Evolutionary conservation across 306 rosid species (phyloP).

Genomic region (Quercus gilva): DNA sequence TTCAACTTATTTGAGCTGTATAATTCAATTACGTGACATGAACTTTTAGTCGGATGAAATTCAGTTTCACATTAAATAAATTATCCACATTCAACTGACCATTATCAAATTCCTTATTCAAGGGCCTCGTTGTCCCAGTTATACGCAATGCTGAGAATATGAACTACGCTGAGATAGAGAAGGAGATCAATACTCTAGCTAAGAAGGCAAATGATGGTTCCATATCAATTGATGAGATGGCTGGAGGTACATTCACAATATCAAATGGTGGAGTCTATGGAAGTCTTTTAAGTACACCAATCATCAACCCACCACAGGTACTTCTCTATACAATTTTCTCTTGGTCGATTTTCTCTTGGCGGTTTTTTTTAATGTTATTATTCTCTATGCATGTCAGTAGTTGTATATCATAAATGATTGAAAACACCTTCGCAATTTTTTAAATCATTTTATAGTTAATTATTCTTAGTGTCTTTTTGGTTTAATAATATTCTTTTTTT

Average conservation of each 20-base stretch:
- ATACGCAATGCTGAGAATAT: slow-evolving; percentile 37
- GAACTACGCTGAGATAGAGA: slow-evolving; percentile 50
- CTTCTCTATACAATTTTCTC: neutral
- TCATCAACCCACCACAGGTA: slow-evolving; percentile 56
- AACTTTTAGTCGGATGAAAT: neutral
- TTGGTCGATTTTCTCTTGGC: neutral
- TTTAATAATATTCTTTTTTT: no score
- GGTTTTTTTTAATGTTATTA: neutral
- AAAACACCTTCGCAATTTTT: neutral
- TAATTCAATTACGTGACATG: neutral
- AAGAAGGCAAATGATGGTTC: slow-evolving; percentile 52
- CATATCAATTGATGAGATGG: slow-evolving; percentile 54
- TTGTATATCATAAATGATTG: neutral
- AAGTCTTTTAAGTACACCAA: slow-evolving; percentile 48
- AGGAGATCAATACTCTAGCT: slow-evolving; percentile 47
- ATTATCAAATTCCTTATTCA: neutral
- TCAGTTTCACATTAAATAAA: neutral
- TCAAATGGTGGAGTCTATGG: slow-evolving; percentile 53
- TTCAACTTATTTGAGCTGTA: neutral
- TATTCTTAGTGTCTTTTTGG: no score
- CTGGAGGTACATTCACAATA: slow-evolving; percentile 54
- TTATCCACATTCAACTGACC: slow-evolving; percentile 1
- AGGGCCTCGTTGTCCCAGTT: slow-evolving; percentile 54
- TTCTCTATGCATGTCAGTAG: neutral
- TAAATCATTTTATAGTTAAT: no score